Conservation (phyloP, 257 asterid species). For the Vinca minor region DNA sequence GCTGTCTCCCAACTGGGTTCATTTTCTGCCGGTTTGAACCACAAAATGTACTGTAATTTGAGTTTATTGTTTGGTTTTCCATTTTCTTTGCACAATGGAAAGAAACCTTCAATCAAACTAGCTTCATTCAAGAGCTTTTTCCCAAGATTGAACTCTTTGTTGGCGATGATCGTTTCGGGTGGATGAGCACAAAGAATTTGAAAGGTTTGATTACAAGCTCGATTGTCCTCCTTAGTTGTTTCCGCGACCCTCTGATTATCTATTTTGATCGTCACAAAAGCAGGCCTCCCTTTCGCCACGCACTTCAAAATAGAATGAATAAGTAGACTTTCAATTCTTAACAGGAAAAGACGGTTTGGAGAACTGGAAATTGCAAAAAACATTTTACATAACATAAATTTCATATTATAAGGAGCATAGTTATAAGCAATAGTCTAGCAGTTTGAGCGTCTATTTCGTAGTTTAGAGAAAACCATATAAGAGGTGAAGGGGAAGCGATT, state of each 20-base stretch:
- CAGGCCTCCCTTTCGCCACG: conserved; percentile 41
- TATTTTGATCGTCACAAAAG: conserved; percentile 61
- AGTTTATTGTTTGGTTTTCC: conserved; percentile 43
- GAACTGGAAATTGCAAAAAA: too few species aligned
- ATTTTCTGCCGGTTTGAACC: conserved; percentile 67
- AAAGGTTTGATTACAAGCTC: conserved; percentile 73
- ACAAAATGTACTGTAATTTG: conserved; percentile 52
- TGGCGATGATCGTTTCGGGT: conserved; percentile 43
- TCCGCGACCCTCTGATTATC: conserved; percentile 57
- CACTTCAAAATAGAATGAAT: conserved; percentile 69
- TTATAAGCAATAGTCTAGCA: too few species aligned
- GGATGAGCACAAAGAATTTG: conserved; percentile 82
- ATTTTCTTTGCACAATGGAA: conserved; percentile 44
- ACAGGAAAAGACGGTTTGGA: too few species aligned
- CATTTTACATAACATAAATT: not conserved
- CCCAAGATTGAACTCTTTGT: conserved; percentile 50
- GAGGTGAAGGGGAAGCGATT: conserved; percentile 1
- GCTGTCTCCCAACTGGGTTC: conserved; percentile 53
- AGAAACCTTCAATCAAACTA: conserved; percentile 57
- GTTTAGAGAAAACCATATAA: too few species aligned
- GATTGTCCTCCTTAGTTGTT: conserved; percentile 47
- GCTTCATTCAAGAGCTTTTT: conserved; percentile 42
- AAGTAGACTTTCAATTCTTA: too few species aligned
- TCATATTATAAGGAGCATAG: not conserved
- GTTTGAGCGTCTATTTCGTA: too few species aligned